Evolutionary conservation across 164 flowering plant genomes (phyloP).

Genomic region (Macadamia integrifolia): DNA sequence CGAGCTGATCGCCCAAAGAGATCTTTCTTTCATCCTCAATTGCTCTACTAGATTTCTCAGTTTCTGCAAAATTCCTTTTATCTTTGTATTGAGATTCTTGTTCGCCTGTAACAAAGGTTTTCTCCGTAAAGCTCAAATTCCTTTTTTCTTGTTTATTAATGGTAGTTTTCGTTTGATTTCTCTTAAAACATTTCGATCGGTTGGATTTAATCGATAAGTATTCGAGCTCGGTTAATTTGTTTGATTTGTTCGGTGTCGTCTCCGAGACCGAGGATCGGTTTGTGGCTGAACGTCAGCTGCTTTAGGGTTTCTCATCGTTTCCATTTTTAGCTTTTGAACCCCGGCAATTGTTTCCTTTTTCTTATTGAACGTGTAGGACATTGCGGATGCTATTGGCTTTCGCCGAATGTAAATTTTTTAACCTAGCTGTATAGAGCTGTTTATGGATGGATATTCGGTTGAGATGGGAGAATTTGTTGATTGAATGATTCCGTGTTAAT

Average conservation of each 20-base stretch:
- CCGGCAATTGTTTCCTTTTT: background rate
- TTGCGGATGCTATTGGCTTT: background rate
- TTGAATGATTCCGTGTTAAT: background rate
- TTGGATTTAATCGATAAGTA: background rate
- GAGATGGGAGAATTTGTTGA: background rate
- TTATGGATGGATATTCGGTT: background rate
- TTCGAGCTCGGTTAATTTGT: slow-evolving; percentile 5
- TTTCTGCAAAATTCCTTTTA: background rate
- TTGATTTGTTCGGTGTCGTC: background rate
- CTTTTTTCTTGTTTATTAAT: background rate
- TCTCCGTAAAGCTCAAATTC: background rate
- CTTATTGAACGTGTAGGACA: background rate
- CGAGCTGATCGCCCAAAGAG: background rate
- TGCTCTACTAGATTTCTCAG: background rate
- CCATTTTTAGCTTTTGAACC: background rate
- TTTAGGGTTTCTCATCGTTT: background rate
- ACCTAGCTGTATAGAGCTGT: background rate
- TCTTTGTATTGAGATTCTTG: background rate
- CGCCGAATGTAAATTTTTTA: background rate
- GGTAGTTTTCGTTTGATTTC: background rate
- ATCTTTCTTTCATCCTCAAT: background rate
- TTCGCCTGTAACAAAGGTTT: background rate
- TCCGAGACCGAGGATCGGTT: slow-evolving; percentile 2
- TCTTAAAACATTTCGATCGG: too few species aligned
- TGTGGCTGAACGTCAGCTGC: slow-evolving; percentile 7